Evolutionary conservation across 371 early-diverging fungal species (phyloP).

Genomic region (Chytridium lagenaria): DNA sequence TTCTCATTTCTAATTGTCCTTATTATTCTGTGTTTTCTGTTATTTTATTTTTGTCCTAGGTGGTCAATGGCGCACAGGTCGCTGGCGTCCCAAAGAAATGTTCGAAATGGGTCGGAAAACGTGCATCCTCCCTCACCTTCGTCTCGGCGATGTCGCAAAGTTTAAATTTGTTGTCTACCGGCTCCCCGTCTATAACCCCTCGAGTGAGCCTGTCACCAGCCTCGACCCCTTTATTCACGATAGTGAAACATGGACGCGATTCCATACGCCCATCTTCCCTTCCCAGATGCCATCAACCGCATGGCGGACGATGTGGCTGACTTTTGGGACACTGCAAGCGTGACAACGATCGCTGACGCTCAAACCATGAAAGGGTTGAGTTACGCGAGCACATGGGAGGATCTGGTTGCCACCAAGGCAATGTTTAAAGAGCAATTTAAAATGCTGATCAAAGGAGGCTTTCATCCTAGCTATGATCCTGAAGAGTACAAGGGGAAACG

Average conservation of each 20-base stretch:
- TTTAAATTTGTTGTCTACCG: slow-evolving; percentile 16
- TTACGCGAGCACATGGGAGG: slow-evolving; percentile 8
- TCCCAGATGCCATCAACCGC: background rate
- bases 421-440: background rate
- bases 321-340: slow-evolving; percentile 6
- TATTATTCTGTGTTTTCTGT: too few species aligned
- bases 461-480: background rate
- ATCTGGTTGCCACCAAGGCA: background rate
- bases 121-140: slow-evolving; percentile 53
- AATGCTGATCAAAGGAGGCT: background rate
- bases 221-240: slow-evolving; percentile 5
- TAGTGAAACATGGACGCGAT: background rate
- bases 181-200: slow-evolving; percentile 12
- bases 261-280: slow-evolving; percentile 3
- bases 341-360: slow-evolving; percentile 8
- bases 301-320: slow-evolving; percentile 10
- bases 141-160: slow-evolving; percentile 41
- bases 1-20: too few species aligned
- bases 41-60: too few species aligned
- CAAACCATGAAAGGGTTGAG: slow-evolving; percentile 15
- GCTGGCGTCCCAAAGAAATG: slow-evolving; percentile 52
- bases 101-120: slow-evolving; percentile 49
- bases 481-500: background rate
- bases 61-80: slow-evolving; percentile 53
- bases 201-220: background rate